Evolutionary conservation across 495 filamentous ascomycete genomes (phyloP).

Genomic region (Penicilliopsis zonata): DNA sequence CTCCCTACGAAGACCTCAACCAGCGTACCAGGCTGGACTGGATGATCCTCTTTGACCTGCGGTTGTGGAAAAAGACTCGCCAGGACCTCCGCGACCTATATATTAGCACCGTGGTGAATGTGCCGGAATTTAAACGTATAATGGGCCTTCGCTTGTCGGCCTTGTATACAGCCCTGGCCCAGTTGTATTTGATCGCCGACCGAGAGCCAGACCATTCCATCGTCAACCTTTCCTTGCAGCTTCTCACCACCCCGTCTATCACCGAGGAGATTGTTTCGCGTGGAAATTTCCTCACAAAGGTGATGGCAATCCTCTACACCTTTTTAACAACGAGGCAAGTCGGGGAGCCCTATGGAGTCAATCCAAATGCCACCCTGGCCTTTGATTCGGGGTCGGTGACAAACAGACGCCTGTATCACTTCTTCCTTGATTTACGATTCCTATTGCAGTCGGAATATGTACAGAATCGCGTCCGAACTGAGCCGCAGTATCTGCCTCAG

Average conservation of each 20-base stretch:
- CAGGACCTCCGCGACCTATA: slow-evolving; percentile 87
- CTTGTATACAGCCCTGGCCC: slow-evolving; percentile 83
- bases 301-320: slow-evolving; percentile 93
- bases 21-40: slow-evolving; percentile 85
- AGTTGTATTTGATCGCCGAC: slow-evolving; percentile 93
- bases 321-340: slow-evolving; percentile 94
- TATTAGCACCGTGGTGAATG: slow-evolving; percentile 88
- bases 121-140: slow-evolving; percentile 93
- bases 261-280: slow-evolving; percentile 86
- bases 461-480: slow-evolving; percentile 65
- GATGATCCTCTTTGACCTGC: slow-evolving; percentile 90
- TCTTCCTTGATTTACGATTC: slow-evolving; percentile 86
- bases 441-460: slow-evolving; percentile 80
- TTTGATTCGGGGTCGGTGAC: slow-evolving; percentile 90
- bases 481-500: slow-evolving; percentile 80
- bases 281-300: slow-evolving; percentile 91
- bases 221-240: slow-evolving; percentile 91
- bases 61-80: slow-evolving; percentile 92
- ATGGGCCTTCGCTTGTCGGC: slow-evolving; percentile 85
- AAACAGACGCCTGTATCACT: slow-evolving; percentile 91
- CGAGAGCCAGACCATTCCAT: slow-evolving; percentile 96
- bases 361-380: slow-evolving; percentile 69
- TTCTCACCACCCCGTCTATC: slow-evolving; percentile 92
- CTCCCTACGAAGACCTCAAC: slow-evolving; percentile 71
- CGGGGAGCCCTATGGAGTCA: slow-evolving; percentile 78